phyloP scores from a whole-genome alignment of 768 basidiomycete genomes.

The Tricholoma sp. region DNA sequence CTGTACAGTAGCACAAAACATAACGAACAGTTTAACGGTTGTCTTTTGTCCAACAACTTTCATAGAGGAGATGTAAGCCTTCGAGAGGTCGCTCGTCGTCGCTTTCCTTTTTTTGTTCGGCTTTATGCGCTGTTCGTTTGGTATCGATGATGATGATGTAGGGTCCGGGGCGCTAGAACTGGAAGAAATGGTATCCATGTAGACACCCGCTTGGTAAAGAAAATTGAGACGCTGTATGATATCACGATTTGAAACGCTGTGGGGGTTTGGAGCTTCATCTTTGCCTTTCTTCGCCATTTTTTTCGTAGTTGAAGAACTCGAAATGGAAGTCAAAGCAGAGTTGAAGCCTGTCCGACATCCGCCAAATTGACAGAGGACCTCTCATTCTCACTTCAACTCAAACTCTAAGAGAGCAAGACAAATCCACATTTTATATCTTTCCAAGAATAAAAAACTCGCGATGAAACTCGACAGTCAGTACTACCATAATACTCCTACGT shows the following conservation, averaged over 20 bases:
- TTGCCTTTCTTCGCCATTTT: constrained; percentile 68
- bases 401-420: too few relatives aligned
- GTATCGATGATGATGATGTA: background rate
- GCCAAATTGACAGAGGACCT: too few relatives aligned
- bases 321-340: too few relatives aligned
- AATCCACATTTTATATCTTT: too few relatives aligned
- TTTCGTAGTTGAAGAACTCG: too few relatives aligned
- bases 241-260: constrained; percentile 61
- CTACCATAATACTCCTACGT: too few relatives aligned
- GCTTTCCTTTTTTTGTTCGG: constrained; percentile 23
- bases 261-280: constrained; percentile 52
- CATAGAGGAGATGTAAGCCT: constrained; percentile 62
- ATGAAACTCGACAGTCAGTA: too few relatives aligned
- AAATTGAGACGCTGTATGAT: constrained; percentile 82
- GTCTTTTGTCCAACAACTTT: constrained; percentile 68
- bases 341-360: too few relatives aligned
- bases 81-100: constrained; percentile 48
- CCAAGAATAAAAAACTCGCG: too few relatives aligned
- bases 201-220: constrained; percentile 75
- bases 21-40: constrained; percentile 66
- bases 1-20: background rate
- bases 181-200: constrained; percentile 31
- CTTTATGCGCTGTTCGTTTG: constrained; percentile 5
- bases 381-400: too few relatives aligned
- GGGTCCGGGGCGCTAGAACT: background rate